Evolutionary conservation across 2,329 filamentous ascomycete genomes (phyloP), one percentile per base, ranked within the genome.

Genomic region (Epichloe aotearoae): DNA sequence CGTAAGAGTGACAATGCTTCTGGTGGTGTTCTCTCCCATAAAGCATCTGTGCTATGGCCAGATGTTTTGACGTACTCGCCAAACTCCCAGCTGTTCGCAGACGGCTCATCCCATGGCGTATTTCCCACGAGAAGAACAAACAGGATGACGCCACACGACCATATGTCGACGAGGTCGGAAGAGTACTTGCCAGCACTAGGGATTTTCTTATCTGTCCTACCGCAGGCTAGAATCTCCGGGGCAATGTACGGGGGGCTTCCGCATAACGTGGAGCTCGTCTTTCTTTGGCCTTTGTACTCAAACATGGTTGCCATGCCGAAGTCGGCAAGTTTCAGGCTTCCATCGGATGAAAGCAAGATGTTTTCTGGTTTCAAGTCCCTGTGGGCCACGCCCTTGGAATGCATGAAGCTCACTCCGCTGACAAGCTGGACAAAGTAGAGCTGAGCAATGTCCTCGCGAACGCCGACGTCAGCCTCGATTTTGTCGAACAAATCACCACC

Each of bases 401-500:
- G 93, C 79, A 97, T 94, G 70, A 90, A 98, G 62, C 84, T 84
- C 55, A 97, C 86, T 8, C 91, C 93, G 63, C 83, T 83, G 59
- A 97, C 79, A 54, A 98, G 78, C 69, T 98, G 93, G 3, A 84
- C 79, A 66, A 98, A 98, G 72, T 97, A 98, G 54, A 96, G 81
- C 65, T 98, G 94, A 36, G 93, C 91, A 63, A 98, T 88, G 64
- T 97, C 88, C 66, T 95, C 83, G 6, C 84, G 80, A n/a, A 97
- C 88, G 46, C 93, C 93, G 43, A 91, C 87, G 66, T 98, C 93
- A 17, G 93, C 90, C 70, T 98, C 94, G 59, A 98, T 97, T 73
- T 98, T 98, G 80, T 98, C 93, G 66, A 98, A 98, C 7, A 98
- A 75, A 64, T 98, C 93, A 11, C 93, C 93, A 41, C 93, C 93